Evolutionary conservation across 805 yeast species (phyloP).

Genomic region (Teunomyces cretensis): DNA sequence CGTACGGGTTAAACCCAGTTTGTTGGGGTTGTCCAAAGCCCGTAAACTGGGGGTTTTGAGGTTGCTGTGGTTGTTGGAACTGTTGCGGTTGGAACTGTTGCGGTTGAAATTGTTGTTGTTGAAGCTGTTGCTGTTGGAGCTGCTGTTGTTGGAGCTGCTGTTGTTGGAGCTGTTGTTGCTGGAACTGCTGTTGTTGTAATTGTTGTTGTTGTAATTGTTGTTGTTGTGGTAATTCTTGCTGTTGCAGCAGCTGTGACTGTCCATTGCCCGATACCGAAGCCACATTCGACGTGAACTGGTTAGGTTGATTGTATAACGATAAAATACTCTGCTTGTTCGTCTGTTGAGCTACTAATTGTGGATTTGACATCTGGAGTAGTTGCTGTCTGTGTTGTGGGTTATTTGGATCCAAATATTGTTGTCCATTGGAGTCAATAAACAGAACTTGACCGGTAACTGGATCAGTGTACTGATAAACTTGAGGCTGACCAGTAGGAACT

Average conservation of each 20-base stretch:
- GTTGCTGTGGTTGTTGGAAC: conserved; percentile 16
- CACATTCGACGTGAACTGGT: conserved; percentile 24
- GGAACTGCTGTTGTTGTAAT: conserved; percentile 4
- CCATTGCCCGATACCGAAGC: conserved; percentile 20
- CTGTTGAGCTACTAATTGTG: conserved; percentile 24
- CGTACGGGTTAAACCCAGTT: conserved; percentile 9
- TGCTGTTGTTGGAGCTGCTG: conserved; percentile 12
- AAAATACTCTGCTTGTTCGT: conserved; percentile 38
- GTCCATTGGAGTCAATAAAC: conserved; percentile 68
- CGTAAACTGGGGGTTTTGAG: conserved; percentile 13
- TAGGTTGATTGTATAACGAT: conserved; percentile 44
- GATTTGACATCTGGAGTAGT: conserved; percentile 25
- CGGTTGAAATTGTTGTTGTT: conserved; percentile 6
- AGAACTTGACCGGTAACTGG: conserved; percentile 67
- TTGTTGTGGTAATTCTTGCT: conserved; percentile 8
- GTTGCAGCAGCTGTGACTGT: conserved; percentile 9
- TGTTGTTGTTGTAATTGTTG: conserved; percentile 8
- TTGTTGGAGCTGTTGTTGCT: conserved; percentile 8
- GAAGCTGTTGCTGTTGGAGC: conserved; percentile 6
- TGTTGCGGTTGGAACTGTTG: conserved; percentile 9
- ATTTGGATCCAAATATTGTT: conserved; percentile 54
- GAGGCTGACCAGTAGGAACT: conserved; percentile 31
- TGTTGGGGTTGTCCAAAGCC: conserved; percentile 13
- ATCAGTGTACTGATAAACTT: conserved; percentile 67
- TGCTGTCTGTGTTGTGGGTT: conserved; percentile 45